phyloP scores from a whole-genome alignment of 306 rosid genomes.

The Prunus campanulata region DNA sequence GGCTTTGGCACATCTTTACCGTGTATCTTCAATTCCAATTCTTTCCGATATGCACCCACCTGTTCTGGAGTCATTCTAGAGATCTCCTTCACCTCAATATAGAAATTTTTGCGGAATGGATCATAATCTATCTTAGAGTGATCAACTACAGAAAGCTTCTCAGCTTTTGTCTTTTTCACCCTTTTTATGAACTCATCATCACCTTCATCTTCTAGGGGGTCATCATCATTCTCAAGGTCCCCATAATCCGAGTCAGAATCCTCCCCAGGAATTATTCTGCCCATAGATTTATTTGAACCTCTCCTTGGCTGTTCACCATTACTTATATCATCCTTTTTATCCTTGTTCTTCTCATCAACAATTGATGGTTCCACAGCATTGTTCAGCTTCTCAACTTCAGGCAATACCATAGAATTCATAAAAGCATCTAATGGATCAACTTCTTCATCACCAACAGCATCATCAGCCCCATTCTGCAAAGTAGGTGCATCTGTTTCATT shows the following conservation, averaged over 20 bases:
- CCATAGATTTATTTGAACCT: conserved; percentile 66
- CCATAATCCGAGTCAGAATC: conserved; percentile 83
- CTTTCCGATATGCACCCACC: conserved; percentile 67
- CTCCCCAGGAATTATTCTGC: conserved; percentile 92
- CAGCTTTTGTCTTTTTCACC: conserved; percentile 94
- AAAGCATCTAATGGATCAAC: conserved; percentile 92
- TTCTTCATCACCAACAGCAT: conserved; percentile 52
- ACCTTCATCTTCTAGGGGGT: conserved; percentile 68
- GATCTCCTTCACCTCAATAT: conserved; percentile 78
- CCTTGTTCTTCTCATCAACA: conserved; percentile 40
- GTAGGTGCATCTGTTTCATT: conserved; percentile 42
- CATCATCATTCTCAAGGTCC: conserved; percentile 62
- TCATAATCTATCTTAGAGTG: conserved; percentile 87
- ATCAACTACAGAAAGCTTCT: conserved; percentile 89
- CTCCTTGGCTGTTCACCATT: conserved; percentile 46
- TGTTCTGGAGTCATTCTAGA: conserved; percentile 62
- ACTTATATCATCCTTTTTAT: conserved; percentile 42
- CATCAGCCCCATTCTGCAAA: conserved; percentile 39
- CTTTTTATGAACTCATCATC: conserved; percentile 95
- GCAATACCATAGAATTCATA: conserved; percentile 86
- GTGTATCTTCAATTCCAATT: conserved; percentile 87
- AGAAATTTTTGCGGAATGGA: conserved; percentile 67
- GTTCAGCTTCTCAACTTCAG: conserved; percentile 80
- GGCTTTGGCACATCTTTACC: conserved; percentile 99
- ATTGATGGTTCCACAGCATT: conserved; percentile 34